Evolutionary conservation across 2,329 filamentous ascomycete species (phyloP).

Genomic region (Fusarium continuum): DNA sequence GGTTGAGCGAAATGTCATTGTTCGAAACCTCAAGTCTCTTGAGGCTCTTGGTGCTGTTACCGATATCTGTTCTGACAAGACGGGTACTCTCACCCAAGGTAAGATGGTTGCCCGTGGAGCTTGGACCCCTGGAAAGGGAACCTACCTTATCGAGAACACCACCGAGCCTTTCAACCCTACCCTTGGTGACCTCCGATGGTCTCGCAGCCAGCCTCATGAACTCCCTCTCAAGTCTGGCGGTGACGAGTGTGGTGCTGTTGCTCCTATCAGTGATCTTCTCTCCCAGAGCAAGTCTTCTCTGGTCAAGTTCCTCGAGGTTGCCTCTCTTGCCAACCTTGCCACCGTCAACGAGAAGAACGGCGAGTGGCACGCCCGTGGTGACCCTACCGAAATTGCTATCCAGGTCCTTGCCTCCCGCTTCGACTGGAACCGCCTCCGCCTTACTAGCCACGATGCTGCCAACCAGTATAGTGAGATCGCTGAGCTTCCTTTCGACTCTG

Average conservation of each 20-base stretch:
- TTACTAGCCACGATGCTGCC: slow-evolving; percentile 55
- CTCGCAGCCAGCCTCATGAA: slow-evolving; percentile 49
- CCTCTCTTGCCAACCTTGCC: slow-evolving; percentile 65
- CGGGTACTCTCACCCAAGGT: slow-evolving; percentile 69
- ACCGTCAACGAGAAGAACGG: slow-evolving; percentile 56
- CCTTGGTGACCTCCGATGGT: slow-evolving; percentile 57
- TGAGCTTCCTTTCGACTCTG: slow-evolving; percentile 77
- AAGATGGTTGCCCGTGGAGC: slow-evolving; percentile 71
- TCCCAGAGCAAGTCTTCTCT: slow-evolving; percentile 55
- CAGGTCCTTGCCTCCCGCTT: slow-evolving; percentile 77
- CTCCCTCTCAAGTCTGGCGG: slow-evolving; percentile 50
- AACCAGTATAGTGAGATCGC: slow-evolving; percentile 65
- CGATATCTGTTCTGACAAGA: slow-evolving; percentile 64
- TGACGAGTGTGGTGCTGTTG: slow-evolving; percentile 39
- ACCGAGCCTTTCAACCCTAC: slow-evolving; percentile 67
- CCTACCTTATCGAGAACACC: slow-evolving; percentile 65
- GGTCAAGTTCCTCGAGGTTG: slow-evolving; percentile 65
- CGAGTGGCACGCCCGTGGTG: slow-evolving; percentile 68
- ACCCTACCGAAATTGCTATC: slow-evolving; percentile 77
- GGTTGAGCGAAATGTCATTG: slow-evolving; percentile 62
- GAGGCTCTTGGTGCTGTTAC: slow-evolving; percentile 71
- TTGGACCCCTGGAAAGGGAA: slow-evolving; percentile 67
- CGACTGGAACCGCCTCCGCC: slow-evolving; percentile 63
- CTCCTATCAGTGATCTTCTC: slow-evolving; percentile 48
- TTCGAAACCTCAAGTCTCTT: slow-evolving; percentile 60